Evolutionary conservation across 768 basidiomycete species (phyloP).

Genomic region (Pisolithus albus): DNA sequence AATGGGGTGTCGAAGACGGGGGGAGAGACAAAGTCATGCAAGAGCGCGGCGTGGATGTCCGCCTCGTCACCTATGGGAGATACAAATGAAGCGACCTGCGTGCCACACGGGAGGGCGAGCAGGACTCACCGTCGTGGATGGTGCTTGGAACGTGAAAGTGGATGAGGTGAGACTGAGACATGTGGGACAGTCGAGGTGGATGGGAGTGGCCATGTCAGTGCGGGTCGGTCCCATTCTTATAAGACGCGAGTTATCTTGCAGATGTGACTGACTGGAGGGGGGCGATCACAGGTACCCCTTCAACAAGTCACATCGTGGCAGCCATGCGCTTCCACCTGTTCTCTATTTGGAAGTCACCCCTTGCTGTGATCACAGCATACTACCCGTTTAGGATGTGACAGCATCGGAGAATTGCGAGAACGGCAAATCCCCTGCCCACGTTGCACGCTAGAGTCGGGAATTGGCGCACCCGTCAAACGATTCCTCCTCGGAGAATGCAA

Average conservation of each 20-base stretch:
- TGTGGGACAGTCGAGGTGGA: not conserved
- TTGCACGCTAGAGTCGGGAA: conserved; percentile 6
- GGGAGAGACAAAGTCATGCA: conserved; percentile 10
- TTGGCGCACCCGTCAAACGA: not conserved
- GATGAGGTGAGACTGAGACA: conserved; percentile 1
- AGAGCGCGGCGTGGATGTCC: not conserved
- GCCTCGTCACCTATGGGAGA: not conserved
- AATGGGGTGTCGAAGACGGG: conserved; percentile 9
- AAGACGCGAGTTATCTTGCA: conserved; percentile 7
- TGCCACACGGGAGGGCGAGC: not conserved
- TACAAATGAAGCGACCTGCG: not conserved
- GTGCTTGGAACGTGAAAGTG: conserved; percentile 2
- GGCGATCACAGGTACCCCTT: conserved; percentile 9
- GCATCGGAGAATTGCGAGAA: not conserved
- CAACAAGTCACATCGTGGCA: conserved; percentile 21
- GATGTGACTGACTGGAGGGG: conserved; percentile 4
- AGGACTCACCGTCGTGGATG: conserved; percentile 3
- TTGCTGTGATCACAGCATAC: conserved; percentile 25
- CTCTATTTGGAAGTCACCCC: conserved; percentile 12
- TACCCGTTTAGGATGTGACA: conserved; percentile 10
- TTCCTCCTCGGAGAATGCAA: not conserved
- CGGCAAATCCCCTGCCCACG: conserved; percentile 21
- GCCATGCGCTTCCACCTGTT: not conserved
- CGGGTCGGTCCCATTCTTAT: conserved; percentile 14
- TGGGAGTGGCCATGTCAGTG: not conserved